Conservation (phyloP, 345 rosid genomes). For the Pugionium cornutum region DNA sequence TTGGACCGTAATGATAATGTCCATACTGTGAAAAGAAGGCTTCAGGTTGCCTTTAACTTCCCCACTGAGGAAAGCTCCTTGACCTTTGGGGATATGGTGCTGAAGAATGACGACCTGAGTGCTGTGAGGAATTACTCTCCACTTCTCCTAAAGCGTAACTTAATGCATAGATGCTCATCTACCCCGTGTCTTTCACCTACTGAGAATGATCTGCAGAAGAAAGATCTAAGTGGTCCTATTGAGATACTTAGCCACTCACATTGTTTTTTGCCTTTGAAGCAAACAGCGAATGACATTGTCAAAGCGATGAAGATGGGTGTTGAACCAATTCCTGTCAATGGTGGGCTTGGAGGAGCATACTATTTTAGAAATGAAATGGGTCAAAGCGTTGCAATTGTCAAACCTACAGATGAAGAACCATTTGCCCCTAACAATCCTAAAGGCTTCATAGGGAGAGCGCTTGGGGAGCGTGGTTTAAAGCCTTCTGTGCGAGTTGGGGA, state of each 20-base stretch:
- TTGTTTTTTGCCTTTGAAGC: conserved; percentile 42
- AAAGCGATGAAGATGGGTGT: conserved; percentile 55
- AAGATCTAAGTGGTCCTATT: conserved; percentile 54
- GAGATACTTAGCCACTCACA: conserved; percentile 55
- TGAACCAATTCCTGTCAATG: conserved; percentile 49
- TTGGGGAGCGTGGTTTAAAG: conserved; percentile 75
- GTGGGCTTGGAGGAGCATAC: conserved; percentile 70
- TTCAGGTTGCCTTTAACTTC: conserved; percentile 55
- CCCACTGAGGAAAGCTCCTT: conserved; percentile 58
- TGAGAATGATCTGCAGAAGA: conserved; percentile 51
- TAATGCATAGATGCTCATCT: conserved; percentile 58
- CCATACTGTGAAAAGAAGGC: conserved; percentile 55
- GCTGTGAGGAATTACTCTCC: conserved; percentile 62
- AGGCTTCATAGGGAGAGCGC: conserved; percentile 70
- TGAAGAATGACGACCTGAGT: conserved; percentile 61
- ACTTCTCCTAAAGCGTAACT: conserved; percentile 54
- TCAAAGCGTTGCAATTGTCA: conserved; percentile 62
- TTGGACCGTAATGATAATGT: conserved; percentile 59
- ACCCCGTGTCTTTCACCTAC: conserved; percentile 64
- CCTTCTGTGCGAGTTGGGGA: conserved; percentile 77
- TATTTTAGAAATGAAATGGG: conserved; percentile 60
- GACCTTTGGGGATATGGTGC: conserved; percentile 59
- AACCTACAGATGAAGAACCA: conserved; percentile 82
- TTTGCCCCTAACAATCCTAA: conserved; percentile 88
- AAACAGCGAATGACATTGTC: conserved; percentile 47